These are phyloP conservation scores for Mucor velutinosus DNA, from an alignment of 371 early-diverging fungal species.

Conservation along the genomic window DNA sequence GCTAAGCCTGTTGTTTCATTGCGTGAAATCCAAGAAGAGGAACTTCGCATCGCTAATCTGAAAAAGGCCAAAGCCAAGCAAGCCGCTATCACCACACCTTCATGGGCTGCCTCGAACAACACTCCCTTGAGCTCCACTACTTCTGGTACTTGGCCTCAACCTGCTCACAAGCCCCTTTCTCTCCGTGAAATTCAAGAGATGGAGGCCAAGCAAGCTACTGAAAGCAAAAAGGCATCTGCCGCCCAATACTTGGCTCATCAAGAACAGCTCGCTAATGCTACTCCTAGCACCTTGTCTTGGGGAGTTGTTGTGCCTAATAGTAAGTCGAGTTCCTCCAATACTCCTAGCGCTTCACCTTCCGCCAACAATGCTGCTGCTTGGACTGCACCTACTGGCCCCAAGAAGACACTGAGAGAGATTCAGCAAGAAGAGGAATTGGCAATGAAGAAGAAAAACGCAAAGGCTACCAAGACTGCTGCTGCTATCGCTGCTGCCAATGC, in stretches of 20 bases:
- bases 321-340: background rate
- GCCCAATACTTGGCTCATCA: constrained; percentile 26
- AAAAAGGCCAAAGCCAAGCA: constrained; percentile 18
- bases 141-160: constrained; percentile 36
- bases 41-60: constrained; percentile 45
- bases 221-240: constrained; percentile 40
- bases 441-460: constrained; percentile 47
- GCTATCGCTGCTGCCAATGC: constrained; percentile 30
- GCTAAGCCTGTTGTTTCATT: constrained; percentile 34
- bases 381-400: constrained; percentile 48
- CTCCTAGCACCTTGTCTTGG: constrained; percentile 41
- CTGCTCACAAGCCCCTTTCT: constrained; percentile 50
- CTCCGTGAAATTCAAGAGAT: constrained; percentile 68
- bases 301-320: constrained; percentile 44
- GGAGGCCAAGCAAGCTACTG: constrained; percentile 60
- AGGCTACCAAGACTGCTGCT: constrained; percentile 33
- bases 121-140: constrained; percentile 3
- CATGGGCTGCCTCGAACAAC: constrained; percentile 7
- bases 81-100: background rate
- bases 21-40: constrained; percentile 55
- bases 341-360: constrained; percentile 19
- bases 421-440: constrained; percentile 77
- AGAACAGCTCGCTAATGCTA: constrained; percentile 12
- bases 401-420: constrained; percentile 77
- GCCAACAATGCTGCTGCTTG: constrained; percentile 38